These are phyloP conservation scores for Pleurozium schreberi DNA, from an alignment of 225 moss, liverwort and hornwort species.

Conservation along the genomic window DNA sequence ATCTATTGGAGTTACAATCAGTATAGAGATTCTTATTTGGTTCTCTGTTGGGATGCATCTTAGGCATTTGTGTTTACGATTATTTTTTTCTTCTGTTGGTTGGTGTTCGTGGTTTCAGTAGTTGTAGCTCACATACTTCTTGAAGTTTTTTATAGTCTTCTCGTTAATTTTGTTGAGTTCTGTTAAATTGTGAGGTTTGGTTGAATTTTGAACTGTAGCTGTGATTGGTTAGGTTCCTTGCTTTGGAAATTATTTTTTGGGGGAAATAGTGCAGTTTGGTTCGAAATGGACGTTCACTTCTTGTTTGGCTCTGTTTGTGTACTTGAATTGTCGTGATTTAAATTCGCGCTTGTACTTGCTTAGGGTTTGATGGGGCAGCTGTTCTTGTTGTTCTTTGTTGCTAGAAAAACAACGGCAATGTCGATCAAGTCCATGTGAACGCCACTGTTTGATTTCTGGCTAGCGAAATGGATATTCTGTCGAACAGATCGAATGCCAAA, in stretches of 20 bases:
- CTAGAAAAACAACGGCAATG: neutral
- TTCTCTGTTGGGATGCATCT: neutral
- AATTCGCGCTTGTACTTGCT: neutral
- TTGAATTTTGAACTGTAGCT: neutral
- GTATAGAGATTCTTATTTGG: neutral
- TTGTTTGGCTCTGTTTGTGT: neutral
- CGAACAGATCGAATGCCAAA: constrained; percentile 56
- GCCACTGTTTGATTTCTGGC: neutral
- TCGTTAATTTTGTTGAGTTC: neutral
- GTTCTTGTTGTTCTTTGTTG: neutral
- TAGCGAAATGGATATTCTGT: constrained; percentile 65
- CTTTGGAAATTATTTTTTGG: neutral
- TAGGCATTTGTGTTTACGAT: neutral
- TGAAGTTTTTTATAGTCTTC: too few species aligned
- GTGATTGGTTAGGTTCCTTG: neutral
- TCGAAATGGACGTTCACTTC: neutral
- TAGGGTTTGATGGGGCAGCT: neutral
- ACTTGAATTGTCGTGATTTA: neutral
- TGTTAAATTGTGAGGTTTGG: neutral
- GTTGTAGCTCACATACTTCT: too few species aligned
- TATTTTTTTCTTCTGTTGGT: neutral
- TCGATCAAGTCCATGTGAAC: neutral
- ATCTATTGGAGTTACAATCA: neutral
- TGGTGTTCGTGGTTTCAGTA: too few species aligned
- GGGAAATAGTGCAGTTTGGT: neutral